Conservation (phyloP, 805 yeast species). For the Ogataea corticis region DNA sequence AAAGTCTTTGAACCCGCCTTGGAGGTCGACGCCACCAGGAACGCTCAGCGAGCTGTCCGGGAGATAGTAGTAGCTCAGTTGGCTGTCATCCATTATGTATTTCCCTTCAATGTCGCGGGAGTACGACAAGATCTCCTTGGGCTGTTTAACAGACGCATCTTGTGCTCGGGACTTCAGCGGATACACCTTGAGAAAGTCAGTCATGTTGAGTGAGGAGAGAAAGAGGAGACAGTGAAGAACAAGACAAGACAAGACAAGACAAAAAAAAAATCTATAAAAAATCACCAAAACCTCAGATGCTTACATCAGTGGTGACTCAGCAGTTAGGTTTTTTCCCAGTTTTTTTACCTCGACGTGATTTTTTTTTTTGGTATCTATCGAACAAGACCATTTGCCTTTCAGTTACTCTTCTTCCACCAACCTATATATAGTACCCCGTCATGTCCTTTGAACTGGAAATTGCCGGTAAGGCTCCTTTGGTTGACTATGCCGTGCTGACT, state of each 20-base stretch:
- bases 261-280: not conserved
- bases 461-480: slow-evolving; percentile 84
- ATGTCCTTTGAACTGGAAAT: slow-evolving; percentile 53
- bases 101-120: slow-evolving; percentile 57
- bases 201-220: slow-evolving; percentile 6
- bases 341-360: too few relatives aligned
- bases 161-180: slow-evolving; percentile 52
- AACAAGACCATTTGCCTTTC: not conserved
- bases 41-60: slow-evolving; percentile 68
- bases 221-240: not conserved
- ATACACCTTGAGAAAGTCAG: slow-evolving; percentile 22
- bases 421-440: not conserved
- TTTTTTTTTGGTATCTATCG: not conserved
- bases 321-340: too few relatives aligned
- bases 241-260: not conserved
- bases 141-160: slow-evolving; percentile 76
- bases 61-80: slow-evolving; percentile 72
- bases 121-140: slow-evolving; percentile 74
- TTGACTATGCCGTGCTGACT: slow-evolving; percentile 76
- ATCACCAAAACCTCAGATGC: not conserved
- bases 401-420: too few relatives aligned
- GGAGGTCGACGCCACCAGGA: slow-evolving; percentile 57
- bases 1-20: slow-evolving; percentile 63
- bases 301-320: too few relatives aligned
- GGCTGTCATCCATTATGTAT: slow-evolving; percentile 50